phyloP scores from a whole-genome alignment of 2,329 filamentous ascomycete species.

The Exophiala sp. region DNA sequence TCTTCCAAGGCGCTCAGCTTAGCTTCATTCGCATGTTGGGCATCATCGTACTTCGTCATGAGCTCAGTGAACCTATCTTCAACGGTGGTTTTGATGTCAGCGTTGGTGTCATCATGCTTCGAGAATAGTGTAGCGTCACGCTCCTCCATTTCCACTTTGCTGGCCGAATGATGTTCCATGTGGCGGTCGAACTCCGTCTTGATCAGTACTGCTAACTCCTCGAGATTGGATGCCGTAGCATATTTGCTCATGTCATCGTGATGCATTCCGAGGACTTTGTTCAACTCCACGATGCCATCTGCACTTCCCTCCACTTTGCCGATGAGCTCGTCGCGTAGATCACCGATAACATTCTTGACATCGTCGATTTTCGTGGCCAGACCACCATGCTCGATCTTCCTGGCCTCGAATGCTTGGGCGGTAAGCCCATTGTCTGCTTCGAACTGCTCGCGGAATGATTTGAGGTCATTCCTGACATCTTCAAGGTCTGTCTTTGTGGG shows the following conservation, averaged over 20 bases:
- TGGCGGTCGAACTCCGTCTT: slow-evolving; percentile 85
- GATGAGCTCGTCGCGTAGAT: slow-evolving; percentile 73
- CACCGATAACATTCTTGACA: slow-evolving; percentile 72
- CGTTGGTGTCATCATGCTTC: slow-evolving; percentile 59
- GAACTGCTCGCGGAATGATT: slow-evolving; percentile 66
- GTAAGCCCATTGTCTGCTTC: slow-evolving; percentile 68
- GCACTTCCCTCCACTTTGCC: slow-evolving; percentile 73
- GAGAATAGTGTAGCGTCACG: slow-evolving; percentile 53
- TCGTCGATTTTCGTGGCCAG: slow-evolving; percentile 75
- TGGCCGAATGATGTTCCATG: slow-evolving; percentile 71
- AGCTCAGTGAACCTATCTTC: slow-evolving; percentile 79
- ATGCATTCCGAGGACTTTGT: slow-evolving; percentile 63
- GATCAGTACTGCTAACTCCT: slow-evolving; percentile 70
- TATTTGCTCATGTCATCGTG: slow-evolving; percentile 55
- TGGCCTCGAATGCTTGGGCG: slow-evolving; percentile 75
- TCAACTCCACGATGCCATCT: slow-evolving; percentile 55
- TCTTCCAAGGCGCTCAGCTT: slow-evolving; percentile 71
- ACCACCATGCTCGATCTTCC: slow-evolving; percentile 76
- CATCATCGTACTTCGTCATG: slow-evolving; percentile 82
- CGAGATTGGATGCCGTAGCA: slow-evolving; percentile 58
- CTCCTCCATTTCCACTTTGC: slow-evolving; percentile 73
- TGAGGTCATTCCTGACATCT: slow-evolving; percentile 66
- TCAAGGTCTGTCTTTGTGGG: slow-evolving; percentile 74
- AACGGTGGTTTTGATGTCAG: slow-evolving; percentile 55
- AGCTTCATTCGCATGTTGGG: slow-evolving; percentile 70